phyloP scores from a whole-genome alignment of 2,329 filamentous ascomycete genomes.

The Incumbomyces delicatus region DNA sequence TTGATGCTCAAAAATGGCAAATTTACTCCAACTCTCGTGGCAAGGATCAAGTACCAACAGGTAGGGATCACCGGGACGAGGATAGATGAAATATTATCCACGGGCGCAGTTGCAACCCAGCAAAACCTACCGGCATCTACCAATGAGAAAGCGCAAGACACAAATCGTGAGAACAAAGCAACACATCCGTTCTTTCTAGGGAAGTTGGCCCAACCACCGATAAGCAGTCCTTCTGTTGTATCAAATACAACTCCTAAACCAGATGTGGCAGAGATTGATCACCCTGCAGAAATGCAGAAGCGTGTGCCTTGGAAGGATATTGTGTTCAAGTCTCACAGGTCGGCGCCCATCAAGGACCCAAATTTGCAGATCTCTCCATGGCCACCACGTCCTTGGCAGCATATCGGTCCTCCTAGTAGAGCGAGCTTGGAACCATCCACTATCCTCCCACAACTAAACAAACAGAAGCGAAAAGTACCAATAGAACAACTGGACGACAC shows the following conservation, averaged over 20 bases:
- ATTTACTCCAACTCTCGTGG: conserved; percentile 13
- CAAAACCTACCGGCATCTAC: no score
- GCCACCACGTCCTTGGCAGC: conserved; percentile 15
- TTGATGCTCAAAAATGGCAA: conserved; percentile 16
- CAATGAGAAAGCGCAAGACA: no score
- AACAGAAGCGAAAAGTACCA: conserved; percentile 8
- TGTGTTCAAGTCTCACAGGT: conserved; percentile 12
- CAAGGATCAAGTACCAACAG: conserved; percentile 11
- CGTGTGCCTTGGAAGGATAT: conserved; percentile 17
- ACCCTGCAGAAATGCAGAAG: not conserved
- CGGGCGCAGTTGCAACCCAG: conserved; percentile 14
- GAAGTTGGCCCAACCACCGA: conserved; percentile 34
- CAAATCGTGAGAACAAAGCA: conserved; percentile 28
- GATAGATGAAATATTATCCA: conserved; percentile 51
- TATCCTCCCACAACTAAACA: not conserved
- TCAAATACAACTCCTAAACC: conserved; percentile 24
- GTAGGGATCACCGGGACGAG: conserved; percentile 42
- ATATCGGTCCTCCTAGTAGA: conserved; percentile 4
- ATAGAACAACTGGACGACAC: conserved; percentile 1
- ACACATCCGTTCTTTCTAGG: conserved; percentile 63
- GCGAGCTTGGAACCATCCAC: not conserved
- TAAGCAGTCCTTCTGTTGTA: conserved; percentile 10
- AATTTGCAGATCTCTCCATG: conserved; percentile 9
- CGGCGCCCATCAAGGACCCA: conserved; percentile 4
- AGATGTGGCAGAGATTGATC: conserved; percentile 16